Conservation (phyloP, 768 basidiomycete species). For the Collybia nuda region DNA sequence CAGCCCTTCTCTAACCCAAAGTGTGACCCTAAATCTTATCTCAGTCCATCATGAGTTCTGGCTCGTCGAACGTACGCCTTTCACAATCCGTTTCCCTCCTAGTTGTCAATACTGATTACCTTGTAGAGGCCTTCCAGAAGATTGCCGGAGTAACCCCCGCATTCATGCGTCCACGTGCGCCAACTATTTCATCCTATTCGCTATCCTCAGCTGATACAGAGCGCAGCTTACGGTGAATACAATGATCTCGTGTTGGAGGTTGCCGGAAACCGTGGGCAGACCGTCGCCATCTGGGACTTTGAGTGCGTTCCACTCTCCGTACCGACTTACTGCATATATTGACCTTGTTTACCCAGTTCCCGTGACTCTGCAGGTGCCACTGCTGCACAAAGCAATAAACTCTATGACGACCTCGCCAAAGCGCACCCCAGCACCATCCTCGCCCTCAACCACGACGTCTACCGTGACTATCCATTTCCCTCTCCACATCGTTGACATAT, state of each 20-base stretch:
- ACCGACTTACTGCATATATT: neutral
- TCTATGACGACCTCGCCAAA: slow-evolving; percentile 19
- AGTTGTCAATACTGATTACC: neutral
- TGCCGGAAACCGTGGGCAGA: slow-evolving; percentile 27
- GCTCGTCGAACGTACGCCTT: slow-evolving; percentile 31
- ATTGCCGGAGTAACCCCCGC: slow-evolving; percentile 36
- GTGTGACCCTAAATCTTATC: neutral
- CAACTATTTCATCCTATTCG: neutral
- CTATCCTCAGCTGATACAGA: neutral
- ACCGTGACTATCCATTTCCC: slow-evolving; percentile 14
- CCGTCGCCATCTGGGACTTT: slow-evolving; percentile 36
- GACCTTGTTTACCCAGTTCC: slow-evolving; percentile 16
- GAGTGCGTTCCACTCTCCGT: slow-evolving; percentile 23
- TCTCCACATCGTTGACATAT: neutral
- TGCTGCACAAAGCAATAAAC: slow-evolving; percentile 15
- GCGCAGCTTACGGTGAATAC: slow-evolving; percentile 38
- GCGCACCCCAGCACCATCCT: slow-evolving; percentile 26
- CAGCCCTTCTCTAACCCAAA: neutral
- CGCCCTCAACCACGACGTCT: slow-evolving; percentile 34
- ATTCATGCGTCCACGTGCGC: slow-evolving; percentile 38
- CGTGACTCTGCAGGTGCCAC: slow-evolving; percentile 27
- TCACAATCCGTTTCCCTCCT: neutral
- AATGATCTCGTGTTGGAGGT: slow-evolving; percentile 34
- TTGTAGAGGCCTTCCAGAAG: slow-evolving; percentile 28
- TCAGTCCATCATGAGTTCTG: slow-evolving; percentile 34